Conservation (phyloP, 2,329 filamentous ascomycete genomes). For the Madurella fahalii region DNA sequence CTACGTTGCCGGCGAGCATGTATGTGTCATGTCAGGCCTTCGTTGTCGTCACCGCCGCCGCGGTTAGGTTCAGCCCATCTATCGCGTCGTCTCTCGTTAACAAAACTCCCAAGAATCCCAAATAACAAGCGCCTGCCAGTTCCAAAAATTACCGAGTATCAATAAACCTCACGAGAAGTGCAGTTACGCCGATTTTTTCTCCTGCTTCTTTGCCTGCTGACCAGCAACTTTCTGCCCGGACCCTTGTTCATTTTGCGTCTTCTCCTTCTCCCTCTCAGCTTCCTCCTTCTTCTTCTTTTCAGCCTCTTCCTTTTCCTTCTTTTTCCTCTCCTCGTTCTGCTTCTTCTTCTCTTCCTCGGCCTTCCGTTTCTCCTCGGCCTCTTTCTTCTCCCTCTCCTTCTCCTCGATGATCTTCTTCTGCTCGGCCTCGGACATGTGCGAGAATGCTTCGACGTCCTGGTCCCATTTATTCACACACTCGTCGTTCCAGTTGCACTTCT, state of each 20-base stretch:
- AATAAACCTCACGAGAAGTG: constrained; percentile 11
- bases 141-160: constrained; percentile 12
- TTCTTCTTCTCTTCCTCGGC: constrained; percentile 26
- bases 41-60: neutral
- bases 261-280: constrained; percentile 14
- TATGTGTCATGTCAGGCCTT: neutral
- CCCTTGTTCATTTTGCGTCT: constrained; percentile 13
- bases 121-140: constrained; percentile 7
- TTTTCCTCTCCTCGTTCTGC: constrained; percentile 35
- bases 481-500: constrained; percentile 65
- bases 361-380: constrained; percentile 25
- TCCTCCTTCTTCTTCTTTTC: constrained; percentile 22
- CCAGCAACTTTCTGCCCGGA: constrained; percentile 1
- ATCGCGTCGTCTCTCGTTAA: constrained; percentile 15
- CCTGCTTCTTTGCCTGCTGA: constrained; percentile 12
- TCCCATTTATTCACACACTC: constrained; percentile 65
- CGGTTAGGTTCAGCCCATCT: neutral
- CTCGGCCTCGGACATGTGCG: constrained; percentile 54
- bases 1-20: neutral
- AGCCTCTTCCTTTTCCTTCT: constrained; percentile 28
- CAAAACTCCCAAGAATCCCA: constrained; percentile 6
- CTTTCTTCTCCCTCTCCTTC: constrained; percentile 33
- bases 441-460: constrained; percentile 57
- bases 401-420: constrained; percentile 47
- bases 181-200: constrained; percentile 19